A percentile compares a stretch with the other conserved stretches of the same genome.
Conservation (phyloP, 495 filamentous ascomycete species). For the Hyaloscypha finlandica region DNA sequence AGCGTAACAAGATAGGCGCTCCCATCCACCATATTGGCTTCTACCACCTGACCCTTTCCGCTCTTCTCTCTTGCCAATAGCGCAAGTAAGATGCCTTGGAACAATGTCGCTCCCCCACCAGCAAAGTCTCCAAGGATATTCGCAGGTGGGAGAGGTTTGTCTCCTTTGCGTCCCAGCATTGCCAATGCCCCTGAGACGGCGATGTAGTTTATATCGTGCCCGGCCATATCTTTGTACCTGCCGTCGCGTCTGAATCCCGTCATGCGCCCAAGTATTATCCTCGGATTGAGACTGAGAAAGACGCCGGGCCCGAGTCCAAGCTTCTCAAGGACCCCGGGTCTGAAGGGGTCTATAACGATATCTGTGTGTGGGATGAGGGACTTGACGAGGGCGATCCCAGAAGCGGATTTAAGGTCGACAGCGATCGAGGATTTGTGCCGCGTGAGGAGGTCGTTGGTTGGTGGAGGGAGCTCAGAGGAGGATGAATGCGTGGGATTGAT, state of each 20-base stretch:
- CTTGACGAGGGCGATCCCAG: constrained; percentile 64
- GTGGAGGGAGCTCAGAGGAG: constrained; percentile 36
- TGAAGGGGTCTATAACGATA: constrained; percentile 89
- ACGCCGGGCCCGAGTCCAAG: constrained; percentile 73
- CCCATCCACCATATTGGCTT: constrained; percentile 97
- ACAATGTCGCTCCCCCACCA: constrained; percentile 80
- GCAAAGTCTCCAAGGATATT: constrained; percentile 92
- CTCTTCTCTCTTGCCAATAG: constrained; percentile 54
- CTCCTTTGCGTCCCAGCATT: constrained; percentile 68
- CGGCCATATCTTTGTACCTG: constrained; percentile 82
- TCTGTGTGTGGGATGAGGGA: constrained; percentile 64
- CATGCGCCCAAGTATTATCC: constrained; percentile 79
- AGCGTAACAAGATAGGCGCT: constrained; percentile 75
- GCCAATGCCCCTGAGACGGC: constrained; percentile 80
- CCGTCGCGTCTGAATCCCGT: constrained; percentile 89
- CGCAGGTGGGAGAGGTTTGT: constrained; percentile 73
- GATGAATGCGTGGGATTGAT: constrained; percentile 32
- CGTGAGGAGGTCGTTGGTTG: constrained; percentile 69
- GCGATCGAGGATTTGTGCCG: constrained; percentile 78
- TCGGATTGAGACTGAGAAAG: constrained; percentile 65
- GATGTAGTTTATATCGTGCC: constrained; percentile 98
- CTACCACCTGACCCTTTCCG: constrained; percentile 82
- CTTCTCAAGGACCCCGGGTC: constrained; percentile 85
- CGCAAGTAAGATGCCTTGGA: constrained; percentile 68
- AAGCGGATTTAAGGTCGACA: constrained; percentile 70